Evolutionary conservation across 2,329 filamentous ascomycete species (phyloP), one percentile per base, ranked within the genome.

Genomic region (Emergomyces pasteurianus): DNA sequence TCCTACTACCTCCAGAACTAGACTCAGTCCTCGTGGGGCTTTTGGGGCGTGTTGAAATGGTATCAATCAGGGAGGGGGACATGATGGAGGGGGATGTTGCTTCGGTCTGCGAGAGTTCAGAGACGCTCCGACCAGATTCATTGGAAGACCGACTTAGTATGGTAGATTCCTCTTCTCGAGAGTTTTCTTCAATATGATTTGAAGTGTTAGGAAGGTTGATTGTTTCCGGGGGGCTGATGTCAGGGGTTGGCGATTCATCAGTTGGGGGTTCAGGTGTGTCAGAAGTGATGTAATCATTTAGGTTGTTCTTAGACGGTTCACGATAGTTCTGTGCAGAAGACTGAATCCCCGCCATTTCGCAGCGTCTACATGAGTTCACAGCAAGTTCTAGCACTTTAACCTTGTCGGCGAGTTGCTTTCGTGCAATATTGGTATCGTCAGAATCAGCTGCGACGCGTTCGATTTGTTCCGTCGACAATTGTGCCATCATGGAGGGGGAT

Each of bases 391-490:
- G 63, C 12, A 65, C 63, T 21, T 58, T 63, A 28, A 64, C 61
- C 36, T 63, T 63, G 21, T 57, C 60, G 18, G 56, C 55, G 26
- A 62, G 57, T 28, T 53, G 58, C 26, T 28, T 49, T 54, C 64
- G 46, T 21, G 62, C 56, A 16, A 60, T 53, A 23, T 55, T 46
- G 26, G 62, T 59, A 38, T 66, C 66, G 53, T 65, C 63, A 12
- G 66, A 66, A 56, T 71, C 69, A 34, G 64, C 60, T 16, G 67
- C 68, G 40, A 71, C 63, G n/a, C 57, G 50, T 31, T 66, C 62
- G 28, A 70, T 60, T n/a, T 64, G 66, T 38, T 57, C 65, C 60
- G 66, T 66, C 28, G 62, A 63, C 72, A 76, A 74, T 23, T 68
- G 61, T 21, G 67, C 69, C 21, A 75, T 67, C 28, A 58, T 67